Evolutionary conservation across 2,329 filamentous ascomycete species (phyloP), one percentile per base, ranked within the genome.

Genomic region (Hypoxylon sp.): DNA sequence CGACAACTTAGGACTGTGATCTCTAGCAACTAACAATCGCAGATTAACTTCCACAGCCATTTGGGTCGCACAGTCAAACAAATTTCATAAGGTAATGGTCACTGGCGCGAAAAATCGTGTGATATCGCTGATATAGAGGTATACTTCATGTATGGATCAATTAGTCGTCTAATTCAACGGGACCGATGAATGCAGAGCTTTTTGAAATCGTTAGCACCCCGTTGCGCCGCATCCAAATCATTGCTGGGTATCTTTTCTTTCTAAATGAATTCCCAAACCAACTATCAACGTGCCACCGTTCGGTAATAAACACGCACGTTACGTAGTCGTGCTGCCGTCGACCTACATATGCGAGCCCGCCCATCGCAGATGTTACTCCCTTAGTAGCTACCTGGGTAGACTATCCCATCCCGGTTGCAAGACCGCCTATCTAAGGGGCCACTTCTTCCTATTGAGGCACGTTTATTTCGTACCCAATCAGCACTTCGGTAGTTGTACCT

Each of bases 401-500:
- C n/a, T 7, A 24, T 12, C n/a, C 50, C 11, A 14, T 14, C 9
- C 33, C 9, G 24, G n/a, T 12, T 16, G 36, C 22, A 18, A 46
- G 14, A 26, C 20, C 16, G 11, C 2, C 12, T 16, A 16, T 9
- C n/a, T 33, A 20, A 36, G 20, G 18, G 4, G 44, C 18, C 8
- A 20, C 11, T n/a, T 30, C 20, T 40, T 40, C 16, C 30, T n/a
- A 51, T 2, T 24, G 33, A 9, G 66, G 66, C 2, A 68, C 66
- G 8, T 81, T 82, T 71, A 99, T 97, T 80, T 99, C 96, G 78
- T 99, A 99, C 14, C 96, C 96, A 57, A 99, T 87, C 64, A 99
- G 78, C 0, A 96, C 93, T 80, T 99, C 96, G 0, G 96, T 98
- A 33, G 86, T 90, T 18, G 86, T 89, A 1, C 96, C 96, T 77